Evolutionary conservation across 176 grass and related monocot genomes (phyloP).

Genomic region (Aegilops bicornis): DNA sequence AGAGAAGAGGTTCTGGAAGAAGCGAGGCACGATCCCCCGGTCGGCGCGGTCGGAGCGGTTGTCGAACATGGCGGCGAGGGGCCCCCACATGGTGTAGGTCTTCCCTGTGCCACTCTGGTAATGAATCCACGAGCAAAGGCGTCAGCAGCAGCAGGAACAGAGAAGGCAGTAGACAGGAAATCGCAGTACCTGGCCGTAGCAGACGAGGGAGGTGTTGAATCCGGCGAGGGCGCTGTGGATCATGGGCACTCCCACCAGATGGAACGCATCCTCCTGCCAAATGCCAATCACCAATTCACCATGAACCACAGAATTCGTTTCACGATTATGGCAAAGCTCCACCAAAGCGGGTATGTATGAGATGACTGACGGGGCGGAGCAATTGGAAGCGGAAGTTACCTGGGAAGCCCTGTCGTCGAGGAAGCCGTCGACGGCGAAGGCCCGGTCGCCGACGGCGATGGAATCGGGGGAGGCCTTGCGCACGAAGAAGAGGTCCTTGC

Average conservation of each 20-base stretch:
- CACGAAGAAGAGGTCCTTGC: constrained; percentile 57
- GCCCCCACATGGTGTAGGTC: constrained; percentile 95
- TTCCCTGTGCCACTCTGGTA: constrained; percentile 83
- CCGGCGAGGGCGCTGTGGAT: constrained; percentile 77
- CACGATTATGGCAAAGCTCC: background rate
- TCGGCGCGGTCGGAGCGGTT: constrained; percentile 37
- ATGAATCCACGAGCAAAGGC: background rate
- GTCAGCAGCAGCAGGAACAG: background rate
- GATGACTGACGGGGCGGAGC: background rate
- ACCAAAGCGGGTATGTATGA: background rate
- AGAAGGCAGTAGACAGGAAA: background rate
- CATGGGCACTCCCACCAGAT: constrained; percentile 60
- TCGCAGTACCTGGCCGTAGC: constrained; percentile 72
- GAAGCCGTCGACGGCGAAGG: constrained; percentile 65
- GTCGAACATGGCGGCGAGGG: constrained; percentile 79
- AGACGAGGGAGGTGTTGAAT: constrained; percentile 86
- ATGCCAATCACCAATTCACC: constrained; percentile 39
- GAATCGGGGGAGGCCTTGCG: constrained; percentile 37
- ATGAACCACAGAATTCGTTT: background rate
- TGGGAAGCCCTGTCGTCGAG: constrained; percentile 74
- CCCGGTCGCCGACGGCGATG: constrained; percentile 62
- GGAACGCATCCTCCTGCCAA: constrained; percentile 75
- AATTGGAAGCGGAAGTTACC: constrained; percentile 17
- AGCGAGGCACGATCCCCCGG: constrained; percentile 69
- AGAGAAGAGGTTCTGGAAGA: constrained; percentile 79